Conservation (phyloP, 805 yeast genomes). For the Ogataea glucozyma region DNA sequence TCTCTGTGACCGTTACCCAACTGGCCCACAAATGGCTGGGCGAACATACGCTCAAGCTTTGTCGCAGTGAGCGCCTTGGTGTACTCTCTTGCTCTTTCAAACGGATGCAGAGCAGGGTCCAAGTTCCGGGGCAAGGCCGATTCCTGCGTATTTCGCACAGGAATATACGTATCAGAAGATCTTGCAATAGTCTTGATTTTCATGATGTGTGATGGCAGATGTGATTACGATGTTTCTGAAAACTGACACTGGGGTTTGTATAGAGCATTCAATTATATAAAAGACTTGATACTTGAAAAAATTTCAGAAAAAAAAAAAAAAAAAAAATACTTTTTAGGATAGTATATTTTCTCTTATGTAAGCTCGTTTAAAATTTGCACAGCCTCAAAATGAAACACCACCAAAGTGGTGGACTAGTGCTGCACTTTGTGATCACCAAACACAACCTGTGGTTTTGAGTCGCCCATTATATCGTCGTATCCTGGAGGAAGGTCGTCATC, state of each 20-base stretch:
- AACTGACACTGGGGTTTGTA: no score
- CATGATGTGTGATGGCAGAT: conserved; percentile 38
- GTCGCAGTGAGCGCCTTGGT: conserved; percentile 94
- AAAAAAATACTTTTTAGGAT: conserved; percentile 4
- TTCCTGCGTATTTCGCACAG: conserved; percentile 88
- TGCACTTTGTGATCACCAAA: conserved; percentile 30
- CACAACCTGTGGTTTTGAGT: conserved; percentile 9
- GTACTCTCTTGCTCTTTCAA: conserved; percentile 95
- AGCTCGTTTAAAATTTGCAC: neutral
- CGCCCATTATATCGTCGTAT: conserved; percentile 22
- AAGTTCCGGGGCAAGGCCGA: conserved; percentile 84
- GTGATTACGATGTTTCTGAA: no score
- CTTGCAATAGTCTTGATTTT: conserved; percentile 87
- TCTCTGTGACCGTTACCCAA: conserved; percentile 94
- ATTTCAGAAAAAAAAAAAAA: neutral
- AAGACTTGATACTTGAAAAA: no score
- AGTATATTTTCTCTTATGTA: neutral
- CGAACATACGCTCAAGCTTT: conserved; percentile 93
- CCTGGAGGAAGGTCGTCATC: conserved; percentile 21
- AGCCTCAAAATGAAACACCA: neutral
- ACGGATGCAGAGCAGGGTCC: conserved; percentile 93
- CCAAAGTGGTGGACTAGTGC: no score
- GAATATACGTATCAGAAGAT: conserved; percentile 89
- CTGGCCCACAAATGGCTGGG: conserved; percentile 95
- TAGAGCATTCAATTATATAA: no score